Evolutionary conservation across 1,284 basidiomycete genomes (phyloP), one percentile per base, ranked within the genome.

Genomic region (Psilocybe mexicana): DNA sequence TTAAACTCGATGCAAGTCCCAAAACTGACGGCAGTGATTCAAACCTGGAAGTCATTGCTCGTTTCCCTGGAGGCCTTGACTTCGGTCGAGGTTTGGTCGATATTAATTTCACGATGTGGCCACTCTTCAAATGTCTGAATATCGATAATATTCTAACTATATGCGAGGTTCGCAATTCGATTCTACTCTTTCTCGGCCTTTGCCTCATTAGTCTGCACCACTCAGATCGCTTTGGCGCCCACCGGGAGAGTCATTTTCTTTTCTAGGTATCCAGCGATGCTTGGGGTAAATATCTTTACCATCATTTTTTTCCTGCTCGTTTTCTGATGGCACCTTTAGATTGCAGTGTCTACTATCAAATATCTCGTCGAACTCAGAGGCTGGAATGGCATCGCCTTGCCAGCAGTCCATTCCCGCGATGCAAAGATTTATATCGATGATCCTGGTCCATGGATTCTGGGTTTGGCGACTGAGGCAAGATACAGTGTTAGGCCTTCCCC

Each of bases 21-120:
- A 83, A 80, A 53, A 78, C 66, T 56, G 80, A 84, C 30, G 75
- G 76, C 26, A 72, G 73, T 18, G 89, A 90, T 58, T 84, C 88
- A 1, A 88, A 81, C 64, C 75, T 93, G 38, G 90, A 93, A 70
- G 91, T 93, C 59, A 87, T 93, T 46, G 89, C 92, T 25, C 85
- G 90, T 52, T 93, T 93, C 76, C 90, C 90, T 28, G 90, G 90
- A 36, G 91, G 91, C 14, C 79, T 93, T 46, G 90, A 93, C 71
- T 93, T 93, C 67, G 90, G 91, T 23, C 82, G 86, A 52, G 91
- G 90, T 4, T 75, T 93, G 52, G 90, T 93, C 28, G 90, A 93
- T 65, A 90, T 92, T 67, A 93, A 93, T 72, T 96, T 96, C 70
- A 94, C 94, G 49, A 93, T 97, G 86, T 98, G 95, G 94, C 96